Evolutionary conservation across 371 early-diverging fungal species (phyloP).

Genomic region (Massospora cicadina): DNA sequence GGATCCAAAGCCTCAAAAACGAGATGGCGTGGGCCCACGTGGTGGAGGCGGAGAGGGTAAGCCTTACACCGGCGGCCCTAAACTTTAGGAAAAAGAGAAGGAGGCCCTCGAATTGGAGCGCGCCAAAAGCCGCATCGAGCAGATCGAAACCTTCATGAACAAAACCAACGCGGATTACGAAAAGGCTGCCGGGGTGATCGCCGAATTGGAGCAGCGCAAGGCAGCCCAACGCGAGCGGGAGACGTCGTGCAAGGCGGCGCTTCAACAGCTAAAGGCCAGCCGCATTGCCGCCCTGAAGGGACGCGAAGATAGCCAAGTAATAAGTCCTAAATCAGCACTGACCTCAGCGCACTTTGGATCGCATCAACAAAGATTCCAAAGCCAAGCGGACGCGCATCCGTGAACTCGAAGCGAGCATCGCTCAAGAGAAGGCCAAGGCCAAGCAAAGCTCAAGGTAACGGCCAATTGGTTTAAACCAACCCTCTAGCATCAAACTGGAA

Average conservation of each 20-base stretch:
- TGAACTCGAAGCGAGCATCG: slow-evolving; percentile 11
- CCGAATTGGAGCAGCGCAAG: slow-evolving; percentile 15
- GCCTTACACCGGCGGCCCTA: neutral
- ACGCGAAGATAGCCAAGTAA: slow-evolving; percentile 10
- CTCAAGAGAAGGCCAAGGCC: slow-evolving; percentile 6
- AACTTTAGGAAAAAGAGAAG: neutral
- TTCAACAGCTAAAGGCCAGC: neutral
- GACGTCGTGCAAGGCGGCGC: neutral
- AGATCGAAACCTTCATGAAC: neutral
- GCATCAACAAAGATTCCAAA: slow-evolving; percentile 13
- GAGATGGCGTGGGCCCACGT: slow-evolving; percentile 65
- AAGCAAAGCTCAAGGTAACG: neutral
- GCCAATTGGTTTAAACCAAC: neutral
- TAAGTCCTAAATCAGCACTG: neutral
- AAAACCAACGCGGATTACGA: slow-evolving; percentile 10
- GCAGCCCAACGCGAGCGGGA: slow-evolving; percentile 24
- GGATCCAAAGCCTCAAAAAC: slow-evolving; percentile 35
- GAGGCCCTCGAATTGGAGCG: neutral
- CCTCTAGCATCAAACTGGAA: neutral
- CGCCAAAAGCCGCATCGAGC: neutral
- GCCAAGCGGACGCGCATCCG: slow-evolving; percentile 12
- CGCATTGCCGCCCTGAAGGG: slow-evolving; percentile 7
- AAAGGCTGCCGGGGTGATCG: slow-evolving; percentile 17
- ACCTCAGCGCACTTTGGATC: neutral
- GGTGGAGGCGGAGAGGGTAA: slow-evolving; percentile 31